Evolutionary conservation across 1,284 basidiomycete genomes (phyloP), one percentile per base, ranked within the genome.

Genomic region (Laetiporus sulphureus): DNA sequence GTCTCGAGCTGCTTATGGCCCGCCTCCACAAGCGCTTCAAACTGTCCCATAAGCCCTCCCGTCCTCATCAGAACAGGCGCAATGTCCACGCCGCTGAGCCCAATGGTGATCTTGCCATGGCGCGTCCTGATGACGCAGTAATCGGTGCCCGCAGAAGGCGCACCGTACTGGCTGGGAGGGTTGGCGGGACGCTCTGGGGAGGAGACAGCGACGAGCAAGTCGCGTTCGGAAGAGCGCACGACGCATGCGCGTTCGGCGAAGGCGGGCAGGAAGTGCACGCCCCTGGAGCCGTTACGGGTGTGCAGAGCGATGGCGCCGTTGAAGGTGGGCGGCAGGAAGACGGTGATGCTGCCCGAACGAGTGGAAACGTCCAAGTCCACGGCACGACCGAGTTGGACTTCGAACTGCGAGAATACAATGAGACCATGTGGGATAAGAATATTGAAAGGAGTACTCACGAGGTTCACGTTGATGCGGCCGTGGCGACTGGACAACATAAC

Each of bases 271-370:
- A 62, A 54, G 15, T 43, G 38, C 38, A 62, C 46, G 18, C 48
- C 39, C 35, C 38, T 42, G 13, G 31, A 19, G 19, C 50, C 48
- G 10, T 52, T 43, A 18, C 40, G 42, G 5, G 53, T 49, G 24
- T 46, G 46, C 48, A 60, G 40, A 34, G 50, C 45, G 21, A 62
- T 25, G 22, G 51, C 47, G 34, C 60, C 60, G 40, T 49, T 38
- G 51, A 53, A 62, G 12, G 49, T 55, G 3, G 53, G 49, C 2
- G 60, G 58, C 16, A 62, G 43, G 42, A 59, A 51, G 16, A 62
- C 35, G 20, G 44, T 46, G 34, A 58, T 56, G 19, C 49, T 50
- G 38, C 55, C 58, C 49, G 41, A 10, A 1, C 49, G 40, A 1
- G 55, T 54, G 25, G 50, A 49, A 13, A 59, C 45, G 31, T 58